A percentile compares a stretch with the other conserved stretches of the same genome.
Conservation (phyloP, 768 basidiomycete species). For the Xerocomellus amylosporus region DNA sequence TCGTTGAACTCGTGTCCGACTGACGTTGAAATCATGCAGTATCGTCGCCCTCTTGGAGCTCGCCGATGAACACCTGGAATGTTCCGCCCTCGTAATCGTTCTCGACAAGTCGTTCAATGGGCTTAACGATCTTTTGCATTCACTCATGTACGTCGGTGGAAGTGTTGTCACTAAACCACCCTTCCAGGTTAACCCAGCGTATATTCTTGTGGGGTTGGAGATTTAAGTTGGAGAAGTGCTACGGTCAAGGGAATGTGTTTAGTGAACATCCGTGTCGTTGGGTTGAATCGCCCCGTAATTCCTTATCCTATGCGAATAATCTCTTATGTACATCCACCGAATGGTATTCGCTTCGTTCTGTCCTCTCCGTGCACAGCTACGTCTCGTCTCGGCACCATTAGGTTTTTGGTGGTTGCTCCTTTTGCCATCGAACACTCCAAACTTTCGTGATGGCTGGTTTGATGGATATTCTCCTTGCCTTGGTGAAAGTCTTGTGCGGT, state of each 20-base stretch:
- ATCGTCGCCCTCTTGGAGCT: conserved; percentile 85
- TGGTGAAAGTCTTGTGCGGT: conserved; percentile 26
- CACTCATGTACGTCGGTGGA: conserved; percentile 91
- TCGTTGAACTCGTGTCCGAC: conserved; percentile 1
- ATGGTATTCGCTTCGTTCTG: neutral
- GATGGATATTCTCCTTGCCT: conserved; percentile 25
- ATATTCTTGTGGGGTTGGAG: conserved; percentile 84
- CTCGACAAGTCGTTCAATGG: conserved; percentile 70
- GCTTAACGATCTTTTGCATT: conserved; percentile 75
- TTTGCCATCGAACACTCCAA: neutral
- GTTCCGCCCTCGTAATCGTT: conserved; percentile 75
- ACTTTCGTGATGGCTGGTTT: conserved; percentile 20
- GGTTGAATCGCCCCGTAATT: conserved; percentile 19
- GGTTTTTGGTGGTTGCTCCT: neutral
- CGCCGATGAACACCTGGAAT: conserved; percentile 79
- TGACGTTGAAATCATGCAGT: conserved; percentile 36
- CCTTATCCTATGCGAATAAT: conserved; percentile 5
- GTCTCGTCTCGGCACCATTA: neutral
- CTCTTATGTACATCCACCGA: conserved; percentile 10
- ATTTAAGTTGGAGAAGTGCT: conserved; percentile 41
- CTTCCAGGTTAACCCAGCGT: conserved; percentile 71
- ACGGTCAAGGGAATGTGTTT: conserved; percentile 31
- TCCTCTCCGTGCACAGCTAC: neutral
- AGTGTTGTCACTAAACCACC: conserved; percentile 78
- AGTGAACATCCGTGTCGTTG: conserved; percentile 19